phyloP scores from a whole-genome alignment of 2,329 filamentous ascomycete species.

The Monosporascus ibericus region DNA sequence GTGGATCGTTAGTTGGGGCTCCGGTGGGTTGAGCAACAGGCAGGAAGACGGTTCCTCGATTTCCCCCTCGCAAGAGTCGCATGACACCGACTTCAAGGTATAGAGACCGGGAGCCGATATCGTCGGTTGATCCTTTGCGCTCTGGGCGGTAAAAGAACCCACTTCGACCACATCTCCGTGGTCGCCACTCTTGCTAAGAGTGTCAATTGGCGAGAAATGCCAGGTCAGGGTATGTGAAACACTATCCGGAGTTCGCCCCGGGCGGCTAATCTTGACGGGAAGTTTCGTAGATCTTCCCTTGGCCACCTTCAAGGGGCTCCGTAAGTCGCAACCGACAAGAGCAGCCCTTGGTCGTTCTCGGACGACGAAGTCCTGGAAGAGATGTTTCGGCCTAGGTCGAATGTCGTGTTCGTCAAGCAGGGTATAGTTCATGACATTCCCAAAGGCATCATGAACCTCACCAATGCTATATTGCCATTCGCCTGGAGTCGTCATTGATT shows the following conservation, averaged over 20 bases:
- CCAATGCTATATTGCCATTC: conserved; percentile 87
- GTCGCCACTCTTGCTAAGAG: conserved; percentile 63
- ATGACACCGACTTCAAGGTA: conserved; percentile 72
- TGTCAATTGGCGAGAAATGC: conserved; percentile 71
- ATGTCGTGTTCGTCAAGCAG: conserved; percentile 62
- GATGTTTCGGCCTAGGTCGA: conserved; percentile 52
- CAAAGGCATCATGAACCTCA: conserved; percentile 84
- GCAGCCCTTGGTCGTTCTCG: conserved; percentile 76
- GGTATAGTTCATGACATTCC: conserved; percentile 76
- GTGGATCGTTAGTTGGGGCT: conserved; percentile 70
- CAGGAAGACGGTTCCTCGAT: conserved; percentile 93
- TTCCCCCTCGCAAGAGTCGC: conserved; percentile 78
- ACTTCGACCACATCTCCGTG: conserved; percentile 54
- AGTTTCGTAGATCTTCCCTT: conserved; percentile 63
- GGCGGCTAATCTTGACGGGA: conserved; percentile 64
- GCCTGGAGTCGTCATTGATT: conserved; percentile 74
- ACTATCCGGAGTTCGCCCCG: conserved; percentile 52
- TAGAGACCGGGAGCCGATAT: conserved; percentile 82
- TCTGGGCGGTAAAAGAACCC: conserved; percentile 56
- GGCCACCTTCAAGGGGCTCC: conserved; percentile 76
- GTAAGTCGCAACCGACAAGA: conserved; percentile 69
- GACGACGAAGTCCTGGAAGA: conserved; percentile 75
- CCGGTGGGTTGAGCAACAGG: conserved; percentile 81
- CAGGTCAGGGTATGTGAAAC: conserved; percentile 70
- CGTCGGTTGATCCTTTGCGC: conserved; percentile 53